Evolutionary conservation across 202 grass and related monocot species (phyloP), one percentile per base, ranked within the genome.

Genomic region (Alloteropsis angusta): DNA sequence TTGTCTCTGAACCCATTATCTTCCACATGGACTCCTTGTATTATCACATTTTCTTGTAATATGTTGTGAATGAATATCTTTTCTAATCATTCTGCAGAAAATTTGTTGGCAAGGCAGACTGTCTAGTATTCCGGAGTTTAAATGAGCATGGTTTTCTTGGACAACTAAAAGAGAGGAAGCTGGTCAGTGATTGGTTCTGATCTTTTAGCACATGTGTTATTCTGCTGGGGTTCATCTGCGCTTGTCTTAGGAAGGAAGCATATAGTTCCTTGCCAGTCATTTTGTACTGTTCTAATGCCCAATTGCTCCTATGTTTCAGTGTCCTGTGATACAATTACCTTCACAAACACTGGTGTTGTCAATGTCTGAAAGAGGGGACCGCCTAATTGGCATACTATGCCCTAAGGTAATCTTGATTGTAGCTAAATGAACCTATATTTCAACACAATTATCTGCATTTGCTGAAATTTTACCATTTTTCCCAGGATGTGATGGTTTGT

Each of bases 121-220:
- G 87, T 74, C 73, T 95, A 81, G 88, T 95, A 82, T 98, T 98
- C 76, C 86, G 81, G 19, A 87, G 90, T 71, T 72, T 93, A 70
- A 98, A 93, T 84, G 83, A 91, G 68, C 92, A 98, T 79, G 92
- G 83, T 30, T 98, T 98, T 59, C 90, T 98, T 84, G 90, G 71
- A 44, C 90, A 98, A 65, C 81, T 98, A 63, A 92, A 93, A 87
- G 86, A 98, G 76, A 95, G 87, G 72, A 98, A 95, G 63, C 71
- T 98, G 82, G 96, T 98, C 43, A 85, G 89, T 87, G 9, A 1
- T 13, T 74, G 71, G 38, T 88, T 76, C 48, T 60, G 61, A n/a
- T 48, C 23, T 68, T 30, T 57, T 81, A 13, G 23, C 13, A 17
- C 55, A n/a, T 76, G 13, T 37, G 6, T 80, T 44, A 30, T 84